Conservation (phyloP, 2,329 filamentous ascomycete species). For the Sclerotinia sclerotiorum region DNA sequence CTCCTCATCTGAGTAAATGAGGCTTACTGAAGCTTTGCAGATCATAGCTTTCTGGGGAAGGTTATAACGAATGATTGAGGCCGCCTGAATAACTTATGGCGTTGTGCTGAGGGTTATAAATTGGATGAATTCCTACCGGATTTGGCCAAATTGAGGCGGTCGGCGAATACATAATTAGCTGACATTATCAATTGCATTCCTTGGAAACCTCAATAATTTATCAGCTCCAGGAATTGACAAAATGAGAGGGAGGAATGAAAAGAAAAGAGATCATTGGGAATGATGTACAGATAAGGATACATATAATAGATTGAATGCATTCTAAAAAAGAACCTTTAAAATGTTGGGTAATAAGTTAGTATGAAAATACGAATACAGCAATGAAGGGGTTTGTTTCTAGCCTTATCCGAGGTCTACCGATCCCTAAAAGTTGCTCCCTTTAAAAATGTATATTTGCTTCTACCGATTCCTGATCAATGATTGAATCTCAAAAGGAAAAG, state of each 20-base stretch:
- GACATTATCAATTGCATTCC: conserved; percentile 17
- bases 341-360: background rate
- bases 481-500: background rate
- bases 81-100: background rate
- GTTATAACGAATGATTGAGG: conserved; percentile 1
- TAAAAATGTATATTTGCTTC: background rate
- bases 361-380: background rate
- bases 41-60: background rate
- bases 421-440: no score
- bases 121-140: conserved; percentile 21
- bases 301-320: background rate
- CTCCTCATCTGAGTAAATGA: background rate
- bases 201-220: conserved; percentile 6
- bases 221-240: conserved; percentile 3
- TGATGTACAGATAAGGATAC: background rate
- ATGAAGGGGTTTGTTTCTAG: background rate
- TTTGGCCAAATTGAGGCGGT: conserved; percentile 8
- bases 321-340: background rate
- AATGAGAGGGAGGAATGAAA: background rate
- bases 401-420: conserved; percentile 1
- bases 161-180: conserved; percentile 10
- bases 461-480: background rate
- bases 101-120: conserved; percentile 10
- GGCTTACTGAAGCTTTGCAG: conserved; percentile 6
- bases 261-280: background rate